Conservation (phyloP, 2,329 filamentous ascomycete species). For the Diaporthe aspalathi region DNA sequence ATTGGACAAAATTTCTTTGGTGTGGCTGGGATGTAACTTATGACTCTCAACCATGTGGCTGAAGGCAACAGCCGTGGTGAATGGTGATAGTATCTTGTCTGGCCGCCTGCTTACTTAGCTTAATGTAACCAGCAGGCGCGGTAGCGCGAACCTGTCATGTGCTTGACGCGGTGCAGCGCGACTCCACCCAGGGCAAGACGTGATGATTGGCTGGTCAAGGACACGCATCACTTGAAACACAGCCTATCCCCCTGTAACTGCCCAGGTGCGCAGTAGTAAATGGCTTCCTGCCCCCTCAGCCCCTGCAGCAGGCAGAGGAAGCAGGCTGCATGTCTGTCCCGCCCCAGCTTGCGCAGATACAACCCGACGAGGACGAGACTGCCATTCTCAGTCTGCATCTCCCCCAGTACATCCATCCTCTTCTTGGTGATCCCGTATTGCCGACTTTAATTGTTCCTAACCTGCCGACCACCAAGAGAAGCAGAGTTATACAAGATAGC, state of each 20-base stretch:
- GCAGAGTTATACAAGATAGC: neutral
- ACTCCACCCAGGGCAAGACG: conserved; percentile 22
- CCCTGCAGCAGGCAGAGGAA: too few relatives aligned
- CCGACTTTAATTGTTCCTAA: too few relatives aligned
- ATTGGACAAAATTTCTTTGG: too few relatives aligned
- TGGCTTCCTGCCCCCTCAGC: conserved; percentile 21
- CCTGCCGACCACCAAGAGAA: neutral
- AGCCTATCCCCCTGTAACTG: conserved; percentile 34
- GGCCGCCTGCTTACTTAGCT: neutral
- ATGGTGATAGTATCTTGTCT: neutral
- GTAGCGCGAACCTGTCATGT: conserved; percentile 24
- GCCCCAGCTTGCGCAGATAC: neutral
- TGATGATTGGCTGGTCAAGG: conserved; percentile 35
- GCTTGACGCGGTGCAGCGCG: conserved; percentile 25
- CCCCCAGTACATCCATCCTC: conserved; percentile 5
- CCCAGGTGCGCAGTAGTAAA: neutral
- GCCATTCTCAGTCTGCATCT: conserved; percentile 18
- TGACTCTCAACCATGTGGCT: too few relatives aligned
- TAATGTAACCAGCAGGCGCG: neutral
- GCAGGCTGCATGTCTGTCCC: neutral
- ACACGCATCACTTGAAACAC: neutral
- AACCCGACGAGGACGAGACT: conserved; percentile 20
- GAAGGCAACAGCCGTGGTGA: neutral
- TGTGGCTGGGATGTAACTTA: too few relatives aligned
- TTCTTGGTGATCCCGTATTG: conserved; percentile 1